A percentile compares a stretch with the other conserved stretches of the same genome.
Conservation (phyloP, 2,329 filamentous ascomycete genomes). For the Calonectria hongkongensis region DNA sequence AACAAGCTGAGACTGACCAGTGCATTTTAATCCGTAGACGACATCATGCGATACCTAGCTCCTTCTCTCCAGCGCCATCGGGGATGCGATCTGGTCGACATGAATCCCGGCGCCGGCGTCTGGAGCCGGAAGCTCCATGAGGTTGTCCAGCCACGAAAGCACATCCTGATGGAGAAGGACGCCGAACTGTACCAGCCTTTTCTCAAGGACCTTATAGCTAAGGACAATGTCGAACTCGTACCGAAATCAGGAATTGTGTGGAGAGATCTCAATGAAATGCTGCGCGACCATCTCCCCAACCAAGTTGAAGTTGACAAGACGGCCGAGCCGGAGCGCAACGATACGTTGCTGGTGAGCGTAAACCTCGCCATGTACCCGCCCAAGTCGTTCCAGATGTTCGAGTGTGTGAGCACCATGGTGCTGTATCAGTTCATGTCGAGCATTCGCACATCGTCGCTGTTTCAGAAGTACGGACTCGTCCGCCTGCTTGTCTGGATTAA, state of each 20-base stretch:
- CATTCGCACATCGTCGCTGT: slow-evolving; percentile 74
- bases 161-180: slow-evolving; percentile 88
- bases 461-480: slow-evolving; percentile 86
- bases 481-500: slow-evolving; percentile 85
- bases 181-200: slow-evolving; percentile 74
- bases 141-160: slow-evolving; percentile 83
- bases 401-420: slow-evolving; percentile 75
- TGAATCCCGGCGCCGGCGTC: slow-evolving; percentile 87
- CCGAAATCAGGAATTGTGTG: slow-evolving; percentile 76
- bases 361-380: slow-evolving; percentile 77
- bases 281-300: slow-evolving; percentile 71
- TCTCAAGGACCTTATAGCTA: slow-evolving; percentile 74
- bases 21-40: slow-evolving; percentile 67
- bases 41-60: slow-evolving; percentile 81
- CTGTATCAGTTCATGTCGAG: slow-evolving; percentile 77
- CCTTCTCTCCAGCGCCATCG: slow-evolving; percentile 80
- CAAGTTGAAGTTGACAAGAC: slow-evolving; percentile 66
- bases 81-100: slow-evolving; percentile 90
- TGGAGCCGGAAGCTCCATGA: slow-evolving; percentile 88
- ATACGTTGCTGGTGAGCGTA: slow-evolving; percentile 82
- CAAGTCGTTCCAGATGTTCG: slow-evolving; percentile 69
- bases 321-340: slow-evolving; percentile 74
- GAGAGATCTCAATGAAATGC: slow-evolving; percentile 73
- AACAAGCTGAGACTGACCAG: background rate
- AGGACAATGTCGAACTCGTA: slow-evolving; percentile 69